Evolutionary conservation across 73 alveolate species (phyloP).

Genomic region (Tetrahymena borealis): DNA sequence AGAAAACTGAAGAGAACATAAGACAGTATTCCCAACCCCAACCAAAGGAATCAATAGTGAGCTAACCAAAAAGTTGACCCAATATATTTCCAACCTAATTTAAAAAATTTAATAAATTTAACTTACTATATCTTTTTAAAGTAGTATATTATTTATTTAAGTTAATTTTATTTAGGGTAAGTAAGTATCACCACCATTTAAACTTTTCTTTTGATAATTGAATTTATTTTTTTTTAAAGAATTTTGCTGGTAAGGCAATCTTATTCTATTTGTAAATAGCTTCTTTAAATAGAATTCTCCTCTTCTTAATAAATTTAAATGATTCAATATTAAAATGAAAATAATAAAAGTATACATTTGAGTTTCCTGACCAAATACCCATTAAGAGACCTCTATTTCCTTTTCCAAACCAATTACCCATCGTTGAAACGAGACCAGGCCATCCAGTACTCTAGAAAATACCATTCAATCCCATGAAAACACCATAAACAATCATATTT

Average conservation of each 20-base stretch:
- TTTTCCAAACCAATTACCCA: slow-evolving; percentile 42
- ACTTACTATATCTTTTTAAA: not conserved
- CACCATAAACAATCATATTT: not conserved
- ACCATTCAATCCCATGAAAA: slow-evolving; percentile 23
- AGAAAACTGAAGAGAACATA: not conserved
- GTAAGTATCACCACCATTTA: too few species aligned
- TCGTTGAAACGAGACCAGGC: slow-evolving; percentile 21
- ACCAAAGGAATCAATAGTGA: not conserved
- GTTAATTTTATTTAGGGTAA: not conserved
- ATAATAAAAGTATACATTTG: slow-evolving; percentile 4
- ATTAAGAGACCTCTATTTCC: slow-evolving; percentile 14
- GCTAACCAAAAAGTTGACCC: not conserved
- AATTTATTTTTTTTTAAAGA: too few species aligned
- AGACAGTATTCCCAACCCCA: not conserved
- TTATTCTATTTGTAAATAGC: too few species aligned
- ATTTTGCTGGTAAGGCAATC: too few species aligned
- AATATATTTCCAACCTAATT: not conserved
- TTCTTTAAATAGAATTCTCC: too few species aligned
- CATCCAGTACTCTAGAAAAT: slow-evolving; percentile 2
- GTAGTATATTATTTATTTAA: not conserved
- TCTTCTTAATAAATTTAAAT: too few species aligned
- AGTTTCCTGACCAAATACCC: slow-evolving; percentile 40
- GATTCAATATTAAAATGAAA: too few species aligned
- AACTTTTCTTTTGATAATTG: too few species aligned
- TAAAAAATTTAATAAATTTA: not conserved